phyloP scores from a whole-genome alignment of 2,329 filamentous ascomycete species.

The Talaromyces sp. region DNA sequence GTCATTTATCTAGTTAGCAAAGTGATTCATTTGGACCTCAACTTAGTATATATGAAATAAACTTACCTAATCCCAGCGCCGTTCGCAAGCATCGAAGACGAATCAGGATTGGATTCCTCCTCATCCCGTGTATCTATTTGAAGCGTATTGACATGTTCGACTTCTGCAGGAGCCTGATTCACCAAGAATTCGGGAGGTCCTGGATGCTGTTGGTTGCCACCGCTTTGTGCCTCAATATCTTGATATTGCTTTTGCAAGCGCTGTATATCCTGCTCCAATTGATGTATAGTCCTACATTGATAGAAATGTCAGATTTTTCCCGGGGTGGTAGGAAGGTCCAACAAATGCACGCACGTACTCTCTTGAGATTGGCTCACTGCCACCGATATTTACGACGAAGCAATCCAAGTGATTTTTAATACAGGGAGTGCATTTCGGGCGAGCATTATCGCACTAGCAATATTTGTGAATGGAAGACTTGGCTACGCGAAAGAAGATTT shows the following conservation, averaged over 20 bases:
- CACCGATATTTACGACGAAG: not conserved
- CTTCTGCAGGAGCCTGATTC: not conserved
- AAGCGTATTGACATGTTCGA: not conserved
- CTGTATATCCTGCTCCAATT: not conserved
- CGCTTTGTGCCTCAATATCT: not conserved
- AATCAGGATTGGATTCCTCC: not conserved
- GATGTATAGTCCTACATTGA: not conserved
- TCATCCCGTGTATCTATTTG: not conserved
- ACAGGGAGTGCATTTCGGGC: not conserved
- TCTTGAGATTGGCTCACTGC: not conserved
- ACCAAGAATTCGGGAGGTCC: not conserved
- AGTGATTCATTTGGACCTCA: not conserved
- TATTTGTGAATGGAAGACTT: not conserved
- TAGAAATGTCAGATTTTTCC: too few species aligned
- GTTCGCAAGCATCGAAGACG: not conserved
- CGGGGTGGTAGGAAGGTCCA: too few species aligned
- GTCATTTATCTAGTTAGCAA: not conserved
- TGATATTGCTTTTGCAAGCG: not conserved
- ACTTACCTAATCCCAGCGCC: not conserved
- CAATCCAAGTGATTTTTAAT: not conserved
- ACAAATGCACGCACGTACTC: not conserved
- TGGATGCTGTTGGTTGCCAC: not conserved
- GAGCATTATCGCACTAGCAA: not conserved
- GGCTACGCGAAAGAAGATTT: too few species aligned
- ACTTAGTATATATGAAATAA: not conserved